phyloP scores from a whole-genome alignment of 2,329 filamentous ascomycete species.

The Neofusicoccum umdonicola region DNA sequence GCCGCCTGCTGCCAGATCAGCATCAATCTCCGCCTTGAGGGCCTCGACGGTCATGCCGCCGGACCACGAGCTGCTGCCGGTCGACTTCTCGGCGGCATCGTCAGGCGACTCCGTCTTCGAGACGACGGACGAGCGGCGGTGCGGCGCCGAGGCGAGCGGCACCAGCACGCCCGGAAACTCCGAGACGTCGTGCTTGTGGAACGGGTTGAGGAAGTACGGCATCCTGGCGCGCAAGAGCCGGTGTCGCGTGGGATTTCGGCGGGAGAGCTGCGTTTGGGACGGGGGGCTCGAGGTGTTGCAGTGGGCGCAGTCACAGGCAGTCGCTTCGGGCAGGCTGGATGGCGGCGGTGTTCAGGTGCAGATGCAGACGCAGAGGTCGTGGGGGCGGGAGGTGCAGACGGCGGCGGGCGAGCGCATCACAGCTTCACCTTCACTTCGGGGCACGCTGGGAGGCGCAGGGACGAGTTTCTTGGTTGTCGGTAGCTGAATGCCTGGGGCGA shows the following conservation, averaged over 20 bases:
- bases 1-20: slow-evolving; percentile 55
- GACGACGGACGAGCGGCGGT: slow-evolving; percentile 33
- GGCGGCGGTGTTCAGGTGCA: not conserved
- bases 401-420: slow-evolving; percentile 3
- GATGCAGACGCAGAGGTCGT: not conserved
- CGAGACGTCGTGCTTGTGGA: slow-evolving; percentile 50
- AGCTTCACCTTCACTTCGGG: slow-evolving; percentile 10
- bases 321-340: not conserved
- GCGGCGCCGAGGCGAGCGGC: slow-evolving; percentile 47
- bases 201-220: slow-evolving; percentile 47
- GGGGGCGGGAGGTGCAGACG: not conserved
- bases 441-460: not conserved
- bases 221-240: slow-evolving; percentile 25
- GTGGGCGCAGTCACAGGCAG: not conserved
- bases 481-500: not conserved
- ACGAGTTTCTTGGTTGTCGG: not conserved
- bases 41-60: slow-evolving; percentile 59
- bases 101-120: slow-evolving; percentile 29
- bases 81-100: slow-evolving; percentile 23
- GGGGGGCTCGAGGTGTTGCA: not conserved
- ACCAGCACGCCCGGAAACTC: slow-evolving; percentile 53
- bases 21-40: slow-evolving; percentile 65
- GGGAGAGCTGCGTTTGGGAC: not conserved
- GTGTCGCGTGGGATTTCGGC: not conserved
- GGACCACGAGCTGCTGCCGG: slow-evolving; percentile 35